Conservation (phyloP, 1,284 basidiomycete genomes). For the Ceratobasidium sp. region DNA sequence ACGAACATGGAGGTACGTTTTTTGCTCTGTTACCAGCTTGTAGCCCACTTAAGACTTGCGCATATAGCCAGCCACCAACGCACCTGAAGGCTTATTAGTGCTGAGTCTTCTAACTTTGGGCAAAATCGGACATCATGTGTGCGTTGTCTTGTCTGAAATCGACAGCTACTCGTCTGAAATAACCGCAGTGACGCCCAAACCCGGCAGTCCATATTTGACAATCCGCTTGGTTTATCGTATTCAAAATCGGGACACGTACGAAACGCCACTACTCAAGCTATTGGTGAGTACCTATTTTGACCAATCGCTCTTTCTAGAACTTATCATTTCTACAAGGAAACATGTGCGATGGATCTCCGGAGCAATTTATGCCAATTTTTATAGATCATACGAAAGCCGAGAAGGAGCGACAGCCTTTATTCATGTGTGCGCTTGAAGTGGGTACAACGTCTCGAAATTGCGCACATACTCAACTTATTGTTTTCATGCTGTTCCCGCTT, state of each 20-base stretch:
- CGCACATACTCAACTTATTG: slow-evolving; percentile 2
- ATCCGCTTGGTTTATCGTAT: slow-evolving; percentile 75
- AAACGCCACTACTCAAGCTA: slow-evolving; percentile 88
- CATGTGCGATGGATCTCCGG: slow-evolving; percentile 88
- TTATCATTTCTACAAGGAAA: slow-evolving; percentile 64
- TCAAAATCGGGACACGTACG: slow-evolving; percentile 82
- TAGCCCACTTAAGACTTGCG: slow-evolving; percentile 3
- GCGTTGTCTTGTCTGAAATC: slow-evolving; percentile 48
- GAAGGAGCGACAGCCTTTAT: slow-evolving; percentile 78
- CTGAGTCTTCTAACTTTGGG: slow-evolving; percentile 88
- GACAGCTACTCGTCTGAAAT: neutral
- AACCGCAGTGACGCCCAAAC: slow-evolving; percentile 75
- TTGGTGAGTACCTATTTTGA: slow-evolving; percentile 60
- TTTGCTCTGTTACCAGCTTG: neutral
- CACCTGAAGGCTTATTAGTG: slow-evolving; percentile 69
- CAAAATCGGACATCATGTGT: slow-evolving; percentile 88
- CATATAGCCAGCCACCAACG: slow-evolving; percentile 65
- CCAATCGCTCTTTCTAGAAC: neutral
- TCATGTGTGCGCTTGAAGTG: slow-evolving; percentile 93
- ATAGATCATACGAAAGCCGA: slow-evolving; percentile 79
- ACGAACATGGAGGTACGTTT: slow-evolving; percentile 71
- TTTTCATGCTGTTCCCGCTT: neutral
- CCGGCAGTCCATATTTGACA: slow-evolving; percentile 76
- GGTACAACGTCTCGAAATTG: slow-evolving; percentile 49
- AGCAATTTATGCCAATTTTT: slow-evolving; percentile 85